These are phyloP conservation scores for Mediolabrus comicus DNA, from an alignment of 108 stramenopile genomes.

Conservation along the genomic window DNA sequence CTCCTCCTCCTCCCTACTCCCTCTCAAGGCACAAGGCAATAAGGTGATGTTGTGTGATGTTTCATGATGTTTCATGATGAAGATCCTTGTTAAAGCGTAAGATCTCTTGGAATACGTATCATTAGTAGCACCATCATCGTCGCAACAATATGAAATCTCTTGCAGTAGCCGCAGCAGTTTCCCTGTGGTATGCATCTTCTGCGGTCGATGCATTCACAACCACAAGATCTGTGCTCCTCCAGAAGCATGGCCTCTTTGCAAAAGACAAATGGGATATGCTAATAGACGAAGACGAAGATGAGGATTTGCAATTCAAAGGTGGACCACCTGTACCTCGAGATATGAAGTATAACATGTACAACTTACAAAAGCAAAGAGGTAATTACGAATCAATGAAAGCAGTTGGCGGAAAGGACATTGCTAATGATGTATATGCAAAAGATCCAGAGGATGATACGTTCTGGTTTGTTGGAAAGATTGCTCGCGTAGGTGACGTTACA, in stretches of 20 bases:
- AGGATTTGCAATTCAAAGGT: slow-evolving; percentile 33
- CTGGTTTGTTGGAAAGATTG: slow-evolving; percentile 87
- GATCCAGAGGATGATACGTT: slow-evolving; percentile 59
- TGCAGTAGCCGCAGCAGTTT: not conserved
- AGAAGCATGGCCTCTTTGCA: not conserved
- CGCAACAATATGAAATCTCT: not conserved
- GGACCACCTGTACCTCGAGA: slow-evolving; percentile 55
- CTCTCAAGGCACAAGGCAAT: no score
- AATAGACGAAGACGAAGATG: slow-evolving; percentile 63
- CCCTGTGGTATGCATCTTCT: not conserved
- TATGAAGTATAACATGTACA: slow-evolving; percentile 76
- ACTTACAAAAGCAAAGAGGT: slow-evolving; percentile 61
- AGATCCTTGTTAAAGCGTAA: no score
- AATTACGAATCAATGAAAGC: slow-evolving; percentile 68
- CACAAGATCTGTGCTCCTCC: not conserved
- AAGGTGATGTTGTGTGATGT: no score
- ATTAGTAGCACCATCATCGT: no score
- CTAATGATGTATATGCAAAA: slow-evolving; percentile 76
- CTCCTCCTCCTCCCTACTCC: no score
- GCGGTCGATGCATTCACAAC: not conserved
- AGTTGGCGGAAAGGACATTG: slow-evolving; percentile 63
- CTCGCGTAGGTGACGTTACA: slow-evolving; percentile 72
- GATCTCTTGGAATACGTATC: no score
- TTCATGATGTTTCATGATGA: no score
- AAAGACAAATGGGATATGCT: slow-evolving; percentile 62